Evolutionary conservation across 2,329 filamentous ascomycete genomes (phyloP), one percentile per base, ranked within the genome.

Genomic region (Ascochyta pisi): DNA sequence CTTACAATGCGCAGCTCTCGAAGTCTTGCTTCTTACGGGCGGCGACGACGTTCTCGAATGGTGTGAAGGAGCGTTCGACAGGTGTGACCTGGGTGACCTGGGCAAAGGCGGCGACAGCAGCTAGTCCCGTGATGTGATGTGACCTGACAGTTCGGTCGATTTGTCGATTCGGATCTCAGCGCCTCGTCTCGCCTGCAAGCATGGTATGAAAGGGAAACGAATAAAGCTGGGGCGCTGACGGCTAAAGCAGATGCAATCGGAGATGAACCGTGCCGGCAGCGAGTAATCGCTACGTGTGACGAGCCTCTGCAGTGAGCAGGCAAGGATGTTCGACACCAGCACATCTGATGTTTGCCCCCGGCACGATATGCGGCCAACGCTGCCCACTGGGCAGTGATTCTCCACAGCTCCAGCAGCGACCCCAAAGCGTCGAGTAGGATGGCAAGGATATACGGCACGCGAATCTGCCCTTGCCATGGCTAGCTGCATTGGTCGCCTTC

Each of bases 211-310:
- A 62, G 58, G 60, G 62, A 59, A 65, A 65, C 59, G 58, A 56
- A 51, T 51, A 39, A 35, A 23, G 38, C 37, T 51, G 53, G 53
- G 53, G 47, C 47, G 31, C 38, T 47, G 53, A 56, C 47, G 62
- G 62, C 63, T 61, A 64, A 57, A 61, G 61, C 65, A 67, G 68
- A 74, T 70, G 67, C 67, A 73, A 75, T 75, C 73, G 73, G 73
- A 76, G 71, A 76, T 75, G 67, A 66, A 65, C 61, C 64, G 67
- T 63, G 46, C 54, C 62, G 64, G 62, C 65, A 69, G 57, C 63
- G 64, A 66, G 64, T 53, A 52, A 57, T 57, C 22, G 54, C 49
- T 19, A 43, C 33, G 54, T 53, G 54, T 52, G 54, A 57, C 54
- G 54, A 53, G 54, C 47, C 42, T 56, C 53, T 56, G 47, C 53